Evolutionary conservation across 2,329 filamentous ascomycete species (phyloP), one percentile per base, ranked within the genome.

Genomic region (Aureobasidium musti): DNA sequence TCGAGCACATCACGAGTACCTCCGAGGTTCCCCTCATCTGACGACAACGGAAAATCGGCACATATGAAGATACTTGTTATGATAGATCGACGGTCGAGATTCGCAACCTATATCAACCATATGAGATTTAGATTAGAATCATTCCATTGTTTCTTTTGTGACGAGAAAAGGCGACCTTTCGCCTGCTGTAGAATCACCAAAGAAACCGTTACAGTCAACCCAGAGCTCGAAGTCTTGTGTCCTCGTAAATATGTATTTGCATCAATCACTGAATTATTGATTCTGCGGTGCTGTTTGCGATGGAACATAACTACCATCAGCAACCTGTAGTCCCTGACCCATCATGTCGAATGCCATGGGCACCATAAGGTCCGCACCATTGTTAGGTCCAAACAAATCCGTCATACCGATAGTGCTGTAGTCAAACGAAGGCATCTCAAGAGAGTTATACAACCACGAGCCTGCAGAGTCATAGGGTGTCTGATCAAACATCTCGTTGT

Each of bases 401-500:
- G 39, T 26, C 43, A 53, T 33, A n/a, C 64, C 64, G 6, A 61
- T 17, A 17, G 41, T 45, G 28, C 50, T 53, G 13, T 66, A 56
- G 26, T 57, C 53, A 41, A 57, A 47, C 19, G 45, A 39, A 3
- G 64, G 50, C 49, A 65, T 52, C 13, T 50, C 64, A 2, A 66
- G 21, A 7, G 56, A 52, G 23, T 52, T 45, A 11, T 66, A 52
- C 13, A 66, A 33, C 64, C 64, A 66, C n/a, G 64, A 66, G 3
- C 64, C n/a, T 17, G 53, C 54, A 53, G 41, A 19, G 10, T 61
- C 64, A n/a, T 66, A 56, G 1, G 54, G 54, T 7, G 19, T 10
- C 26, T 61, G 56, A 21, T 52, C 54, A 45, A 54, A 45, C 41
- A 39, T 47, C 5, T 67, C 65, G 33, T 67, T 43, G 23, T 53